These are phyloP conservation scores for Albizia julibrissin DNA, from an alignment of 306 rosid genomes.

Conservation along the genomic window DNA sequence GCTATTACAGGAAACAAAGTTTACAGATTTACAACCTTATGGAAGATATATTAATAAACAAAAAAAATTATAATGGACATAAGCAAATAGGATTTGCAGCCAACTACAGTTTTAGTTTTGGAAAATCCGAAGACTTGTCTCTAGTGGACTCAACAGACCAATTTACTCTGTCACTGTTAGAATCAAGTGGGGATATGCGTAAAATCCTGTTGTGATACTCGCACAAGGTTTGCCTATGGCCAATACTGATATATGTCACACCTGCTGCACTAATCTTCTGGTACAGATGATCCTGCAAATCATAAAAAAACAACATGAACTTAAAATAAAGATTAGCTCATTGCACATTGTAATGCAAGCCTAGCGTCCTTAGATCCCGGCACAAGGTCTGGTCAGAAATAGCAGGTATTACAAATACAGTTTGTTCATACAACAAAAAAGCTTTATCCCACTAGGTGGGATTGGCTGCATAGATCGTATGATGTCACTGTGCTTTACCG, in stretches of 20 bases:
- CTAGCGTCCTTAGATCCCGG: background rate
- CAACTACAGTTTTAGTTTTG: constrained; percentile 32
- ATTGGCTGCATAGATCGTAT: no score
- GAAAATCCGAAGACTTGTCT: constrained; percentile 37
- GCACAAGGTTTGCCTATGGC: constrained; percentile 72
- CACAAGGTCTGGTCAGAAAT: background rate
- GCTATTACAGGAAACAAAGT: background rate
- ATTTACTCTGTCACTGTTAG: constrained; percentile 45
- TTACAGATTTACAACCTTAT: background rate
- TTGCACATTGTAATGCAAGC: background rate
- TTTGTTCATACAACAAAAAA: no score
- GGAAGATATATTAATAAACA: background rate
- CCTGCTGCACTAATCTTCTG: constrained; percentile 68
- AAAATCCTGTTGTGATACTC: constrained; percentile 61
- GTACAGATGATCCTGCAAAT: constrained; percentile 75
- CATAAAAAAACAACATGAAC: constrained; percentile 28
- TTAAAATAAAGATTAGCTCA: constrained; percentile 1
- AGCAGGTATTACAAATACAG: background rate
- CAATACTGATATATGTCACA: constrained; percentile 82
- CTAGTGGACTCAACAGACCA: constrained; percentile 61
- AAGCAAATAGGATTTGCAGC: constrained; percentile 15
- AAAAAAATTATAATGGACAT: background rate
- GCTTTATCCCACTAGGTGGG: no score
- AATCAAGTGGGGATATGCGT: constrained; percentile 50
- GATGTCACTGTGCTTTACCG: no score